Base-by-base conservation (phyloP, 1,139 yeast genomes). In the Kurtzmaniella natalensis region DNA sequence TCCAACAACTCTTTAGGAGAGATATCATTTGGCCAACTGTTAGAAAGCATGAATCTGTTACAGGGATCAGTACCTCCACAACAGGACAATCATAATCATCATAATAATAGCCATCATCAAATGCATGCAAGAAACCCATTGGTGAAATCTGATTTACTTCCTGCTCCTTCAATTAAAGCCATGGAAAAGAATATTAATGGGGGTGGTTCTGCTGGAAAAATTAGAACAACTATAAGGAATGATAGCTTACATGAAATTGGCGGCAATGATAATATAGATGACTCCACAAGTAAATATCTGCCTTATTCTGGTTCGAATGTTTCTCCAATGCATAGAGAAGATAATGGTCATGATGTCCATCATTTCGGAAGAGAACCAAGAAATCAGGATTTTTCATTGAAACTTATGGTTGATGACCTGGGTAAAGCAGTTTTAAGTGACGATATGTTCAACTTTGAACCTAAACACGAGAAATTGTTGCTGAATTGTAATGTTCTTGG, bases 351-450 rank as follows among this genome's bases (percentile, higher is more conserved):
- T 7, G 10, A 28, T 7, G 3, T 11, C 6, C 5, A 14, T 8
- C n/a, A 13, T 6, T 18, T 7, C 17, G 18, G 11, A 8, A n/a
- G n/a, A n/a, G n/a, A n/a, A n/a, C n/a, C n/a, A n/a, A n/a, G n/a
- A n/a, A 22, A 27, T 6, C 41, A 44, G 23, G 64, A 61, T 39
- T 63, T 61, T 44, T 56, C 51, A 48, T 50, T 68, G 42, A 56
- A 56, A 36, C 51, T 68, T 35, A 64, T 59, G 43, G 57, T 69
- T 31, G 72, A 68, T 42, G 71, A 62, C 38, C 61, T 57, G 57
- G 75, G 74, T n/a, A 64, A 64, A 37, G 74, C 75, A 1, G 60
- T 63, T n/a, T 57, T 64, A 40, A 55, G 59, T 18, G 51, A 49
- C 27, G 59, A 57, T 34, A 42, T 51, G 35, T 48, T 48, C 28